Evolutionary conservation across 2,329 filamentous ascomycete species (phyloP).

Genomic region (Neurospora sp.): DNA sequence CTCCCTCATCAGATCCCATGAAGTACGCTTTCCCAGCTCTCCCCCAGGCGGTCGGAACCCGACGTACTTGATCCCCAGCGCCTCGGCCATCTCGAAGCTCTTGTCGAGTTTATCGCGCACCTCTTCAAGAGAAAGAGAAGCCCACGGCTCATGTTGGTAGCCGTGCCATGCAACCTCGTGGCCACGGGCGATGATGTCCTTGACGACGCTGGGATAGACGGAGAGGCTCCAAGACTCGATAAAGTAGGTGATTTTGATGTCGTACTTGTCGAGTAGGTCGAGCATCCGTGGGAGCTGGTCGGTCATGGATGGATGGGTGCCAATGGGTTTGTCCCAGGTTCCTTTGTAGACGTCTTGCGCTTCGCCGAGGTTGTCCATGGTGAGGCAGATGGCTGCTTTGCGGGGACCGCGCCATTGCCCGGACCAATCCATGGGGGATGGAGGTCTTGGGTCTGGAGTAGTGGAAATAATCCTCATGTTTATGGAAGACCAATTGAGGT

Average conservation of each 20-base stretch:
- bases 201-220: conserved; percentile 17
- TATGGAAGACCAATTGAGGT: background rate
- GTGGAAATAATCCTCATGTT: background rate
- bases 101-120: conserved; percentile 17
- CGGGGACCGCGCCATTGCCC: background rate
- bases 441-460: background rate
- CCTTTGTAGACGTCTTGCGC: conserved; percentile 20
- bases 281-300: conserved; percentile 22
- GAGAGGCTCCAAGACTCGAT: conserved; percentile 22
- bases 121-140: conserved; percentile 6
- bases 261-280: conserved; percentile 12
- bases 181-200: conserved; percentile 10
- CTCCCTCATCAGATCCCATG: conserved; percentile 14
- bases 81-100: conserved; percentile 15
- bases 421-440: background rate
- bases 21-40: conserved; percentile 14
- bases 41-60: conserved; percentile 22
- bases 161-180: conserved; percentile 25
- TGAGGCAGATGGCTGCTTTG: conserved; percentile 21
- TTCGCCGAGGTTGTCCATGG: conserved; percentile 25
- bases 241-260: conserved; percentile 21
- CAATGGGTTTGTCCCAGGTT: conserved; percentile 18
- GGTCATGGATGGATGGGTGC: conserved; percentile 18
- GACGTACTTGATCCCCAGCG: conserved; percentile 12
- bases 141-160: conserved; percentile 22